phyloP scores from a whole-genome alignment of 2,329 filamentous ascomycete species.

The Onygena corvina region DNA sequence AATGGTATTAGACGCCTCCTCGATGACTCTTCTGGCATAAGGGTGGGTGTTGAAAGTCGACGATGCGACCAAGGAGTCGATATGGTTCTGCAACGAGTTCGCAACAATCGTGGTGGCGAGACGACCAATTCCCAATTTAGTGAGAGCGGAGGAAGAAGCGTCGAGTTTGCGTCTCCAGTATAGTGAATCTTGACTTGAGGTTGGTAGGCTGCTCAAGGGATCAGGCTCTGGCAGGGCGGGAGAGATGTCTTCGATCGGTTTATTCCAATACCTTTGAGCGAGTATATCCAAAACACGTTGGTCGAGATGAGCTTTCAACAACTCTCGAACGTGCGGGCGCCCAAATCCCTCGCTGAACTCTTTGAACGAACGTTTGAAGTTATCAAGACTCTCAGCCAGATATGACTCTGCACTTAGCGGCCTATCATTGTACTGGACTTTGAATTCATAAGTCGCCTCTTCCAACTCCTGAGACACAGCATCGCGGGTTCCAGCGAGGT shows the following conservation, averaged over 20 bases:
- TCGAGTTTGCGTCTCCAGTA: slow-evolving; percentile 95
- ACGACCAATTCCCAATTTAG: slow-evolving; percentile 85
- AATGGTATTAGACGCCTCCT: slow-evolving; percentile 77
- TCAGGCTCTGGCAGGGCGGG: slow-evolving; percentile 56
- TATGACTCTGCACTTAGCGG: slow-evolving; percentile 93
- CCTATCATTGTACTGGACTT: slow-evolving; percentile 97
- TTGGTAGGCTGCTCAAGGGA: slow-evolving; percentile 64
- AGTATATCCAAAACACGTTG: slow-evolving; percentile 89
- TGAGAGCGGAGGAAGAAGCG: slow-evolving; percentile 76
- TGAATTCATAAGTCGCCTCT: slow-evolving; percentile 96
- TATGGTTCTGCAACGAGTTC: slow-evolving; percentile 69
- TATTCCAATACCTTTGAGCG: slow-evolving; percentile 94
- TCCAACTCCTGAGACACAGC: slow-evolving; percentile 91
- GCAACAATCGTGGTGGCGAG: slow-evolving; percentile 86
- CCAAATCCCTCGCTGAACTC: slow-evolving; percentile 84
- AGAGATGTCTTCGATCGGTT: slow-evolving; percentile 74
- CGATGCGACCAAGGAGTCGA: slow-evolving; percentile 63
- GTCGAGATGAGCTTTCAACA: slow-evolving; percentile 85
- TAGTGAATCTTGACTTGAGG: slow-evolving; percentile 68
- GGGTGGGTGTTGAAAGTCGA: slow-evolving; percentile 86
- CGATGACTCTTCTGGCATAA: slow-evolving; percentile 85
- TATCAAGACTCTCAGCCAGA: slow-evolving; percentile 83
- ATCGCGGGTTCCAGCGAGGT: slow-evolving; percentile 76
- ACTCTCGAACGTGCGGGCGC: slow-evolving; percentile 71
- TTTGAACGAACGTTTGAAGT: slow-evolving; percentile 97